Base-by-base conservation (phyloP, 768 basidiomycete genomes). In the Mrakia blollopis region DNA sequence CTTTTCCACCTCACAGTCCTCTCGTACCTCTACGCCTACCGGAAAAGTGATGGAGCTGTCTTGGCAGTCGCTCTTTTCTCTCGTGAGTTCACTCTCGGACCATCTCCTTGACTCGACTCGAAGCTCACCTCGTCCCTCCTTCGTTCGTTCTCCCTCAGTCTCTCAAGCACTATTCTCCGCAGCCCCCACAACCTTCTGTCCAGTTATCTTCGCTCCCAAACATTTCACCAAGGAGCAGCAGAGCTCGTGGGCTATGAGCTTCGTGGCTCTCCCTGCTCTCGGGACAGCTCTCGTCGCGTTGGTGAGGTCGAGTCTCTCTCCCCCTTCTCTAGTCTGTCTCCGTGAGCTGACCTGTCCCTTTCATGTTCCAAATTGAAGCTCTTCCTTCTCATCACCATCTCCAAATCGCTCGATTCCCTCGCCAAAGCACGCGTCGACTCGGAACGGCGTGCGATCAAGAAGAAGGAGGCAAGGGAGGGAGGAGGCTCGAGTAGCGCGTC, bases 391-490 rank as follows among this genome's bases (percentile, higher is more conserved):
- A 23, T 68, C 5, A 44, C 23, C 39, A 68, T 68, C 18, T 68
- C 37, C 21, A 39, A 39, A 11, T 68, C 65, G 18, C 37, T 68
- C 5, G 39, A 35, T 7, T n/a, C 39, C 6, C 37, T 68, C 16
- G 65, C 65, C 39, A 35, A 68, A 16, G 65, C 65, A 11, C 65
- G 65, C 39, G 65, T 65, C 7, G 63, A 65, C 32, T 32, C 63
- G 21, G 63, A 65, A 35, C 63, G 65, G 0, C 35, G 65, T 11
- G 65, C 65, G 35, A 35, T 68, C 65, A 68, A 68, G 65, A 68
- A 68, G 37, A 68, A 68, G 35, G 63, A 30, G 63, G 21, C 6
- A 23, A 28, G 10, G 30, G 23, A 7, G 4, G 65, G 18, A 68
- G 57, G 57, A 25, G 57, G 8, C 25, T 25, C 25, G 1, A 28